These are phyloP conservation scores for Xylariaceae sp. DNA, from an alignment of 2,329 filamentous ascomycete species.

Conservation along the genomic window DNA sequence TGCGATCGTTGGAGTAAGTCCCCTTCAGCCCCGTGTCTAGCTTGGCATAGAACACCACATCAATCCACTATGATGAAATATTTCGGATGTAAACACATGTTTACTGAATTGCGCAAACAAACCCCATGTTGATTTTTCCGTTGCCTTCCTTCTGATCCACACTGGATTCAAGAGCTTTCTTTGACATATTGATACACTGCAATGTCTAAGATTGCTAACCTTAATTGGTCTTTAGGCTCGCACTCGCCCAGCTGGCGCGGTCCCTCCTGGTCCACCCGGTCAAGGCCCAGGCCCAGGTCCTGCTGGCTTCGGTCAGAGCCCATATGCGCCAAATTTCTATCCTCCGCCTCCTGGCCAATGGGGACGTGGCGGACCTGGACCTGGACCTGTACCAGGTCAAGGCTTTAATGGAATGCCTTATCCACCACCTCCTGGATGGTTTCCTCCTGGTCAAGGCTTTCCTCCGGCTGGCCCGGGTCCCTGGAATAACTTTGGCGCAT, in stretches of 20 bases:
- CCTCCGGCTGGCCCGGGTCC: conserved; percentile 68
- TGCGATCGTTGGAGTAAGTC: conserved; percentile 95
- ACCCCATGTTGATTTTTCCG: conserved; percentile 95
- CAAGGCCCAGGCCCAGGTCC: conserved; percentile 43
- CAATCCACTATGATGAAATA: conserved; percentile 80
- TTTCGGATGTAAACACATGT: conserved; percentile 93
- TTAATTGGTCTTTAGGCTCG: conserved; percentile 44
- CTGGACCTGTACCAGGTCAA: conserved; percentile 66
- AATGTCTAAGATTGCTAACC: conserved; percentile 36
- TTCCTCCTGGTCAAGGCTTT: conserved; percentile 77
- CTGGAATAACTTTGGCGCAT: conserved; percentile 61
- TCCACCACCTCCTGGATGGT: conserved; percentile 80
- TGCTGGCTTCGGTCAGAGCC: conserved; percentile 52
- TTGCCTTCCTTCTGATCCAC: conserved; percentile 99
- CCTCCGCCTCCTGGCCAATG: conserved; percentile 61
- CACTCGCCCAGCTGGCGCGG: conserved; percentile 43
- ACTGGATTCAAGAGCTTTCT: conserved; percentile 36
- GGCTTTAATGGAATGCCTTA: conserved; percentile 79
- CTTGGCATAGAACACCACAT: conserved; percentile 19
- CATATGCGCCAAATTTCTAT: conserved; percentile 56
- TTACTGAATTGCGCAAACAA: conserved; percentile 92
- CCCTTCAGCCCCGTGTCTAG: not conserved
- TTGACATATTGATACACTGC: not conserved
- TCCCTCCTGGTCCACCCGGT: conserved; percentile 32
- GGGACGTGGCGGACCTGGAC: conserved; percentile 59